Percentiles rank a stretch among this genome's conserved stretches.
Conservation (phyloP, 2,329 filamentous ascomycete genomes). For the Alternaria conjuncta region DNA sequence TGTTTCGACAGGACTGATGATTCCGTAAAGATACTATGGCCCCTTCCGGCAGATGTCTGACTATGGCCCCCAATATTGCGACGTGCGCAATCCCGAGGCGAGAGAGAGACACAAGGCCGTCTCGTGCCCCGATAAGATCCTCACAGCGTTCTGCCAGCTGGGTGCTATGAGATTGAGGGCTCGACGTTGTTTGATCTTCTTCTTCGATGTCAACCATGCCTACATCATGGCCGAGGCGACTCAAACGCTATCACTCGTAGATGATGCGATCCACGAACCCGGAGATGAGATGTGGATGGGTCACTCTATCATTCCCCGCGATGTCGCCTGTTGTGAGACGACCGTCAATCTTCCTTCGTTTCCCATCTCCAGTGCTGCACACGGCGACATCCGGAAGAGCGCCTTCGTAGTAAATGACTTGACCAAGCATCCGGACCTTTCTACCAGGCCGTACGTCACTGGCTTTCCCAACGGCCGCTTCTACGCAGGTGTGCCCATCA, state of each 20-base stretch:
- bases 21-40: not conserved
- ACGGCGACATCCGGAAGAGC: not conserved
- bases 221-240: not conserved
- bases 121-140: not conserved
- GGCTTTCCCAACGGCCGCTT: not conserved
- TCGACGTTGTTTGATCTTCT: not conserved
- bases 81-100: not conserved
- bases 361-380: not conserved
- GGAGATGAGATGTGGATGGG: not conserved
- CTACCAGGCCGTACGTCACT: not conserved
- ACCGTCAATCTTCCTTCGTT: not conserved
- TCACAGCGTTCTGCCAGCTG: not conserved
- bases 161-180: not conserved
- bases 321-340: not conserved
- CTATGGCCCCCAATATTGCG: not conserved
- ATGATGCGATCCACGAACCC: not conserved
- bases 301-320: not conserved
- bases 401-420: not conserved
- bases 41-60: not conserved
- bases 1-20: not conserved
- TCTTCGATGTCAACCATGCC: not conserved
- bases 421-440: not conserved
- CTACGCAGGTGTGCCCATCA: not conserved
- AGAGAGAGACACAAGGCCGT: not conserved
- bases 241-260: not conserved